These are phyloP conservation scores for Ophiocordyceps australis DNA, from an alignment of 2,329 filamentous ascomycete genomes.

Conservation along the genomic window DNA sequence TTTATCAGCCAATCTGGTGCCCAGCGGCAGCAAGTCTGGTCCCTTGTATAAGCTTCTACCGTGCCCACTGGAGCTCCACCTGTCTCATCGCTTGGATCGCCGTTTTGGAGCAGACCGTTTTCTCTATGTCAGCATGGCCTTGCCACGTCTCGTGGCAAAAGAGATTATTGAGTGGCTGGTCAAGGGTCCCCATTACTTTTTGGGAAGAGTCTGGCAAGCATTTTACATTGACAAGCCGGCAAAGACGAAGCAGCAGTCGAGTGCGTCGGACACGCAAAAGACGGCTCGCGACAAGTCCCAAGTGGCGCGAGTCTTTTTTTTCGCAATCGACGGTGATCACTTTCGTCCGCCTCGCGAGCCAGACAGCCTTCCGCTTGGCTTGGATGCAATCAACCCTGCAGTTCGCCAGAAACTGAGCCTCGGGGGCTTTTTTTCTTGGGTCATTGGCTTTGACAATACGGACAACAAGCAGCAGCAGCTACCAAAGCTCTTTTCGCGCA, in stretches of 20 bases:
- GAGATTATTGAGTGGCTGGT: conserved; percentile 13
- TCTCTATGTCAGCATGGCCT: conserved; percentile 33
- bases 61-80: conserved; percentile 26
- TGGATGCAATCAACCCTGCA: conserved; percentile 6
- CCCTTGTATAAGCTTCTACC: conserved; percentile 27
- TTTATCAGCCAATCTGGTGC: conserved; percentile 22
- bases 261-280: conserved; percentile 8
- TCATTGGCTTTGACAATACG: conserved; percentile 26
- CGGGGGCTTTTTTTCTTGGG: conserved; percentile 29
- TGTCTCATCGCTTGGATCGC: conserved; percentile 30
- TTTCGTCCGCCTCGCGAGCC: conserved; percentile 17
- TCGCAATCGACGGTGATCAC: conserved; percentile 30
- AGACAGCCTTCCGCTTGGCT: conserved; percentile 6
- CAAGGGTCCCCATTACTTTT: conserved; percentile 17
- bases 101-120: conserved; percentile 41
- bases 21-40: conserved; percentile 13
- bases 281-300: conserved; percentile 4
- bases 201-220: conserved; percentile 26
- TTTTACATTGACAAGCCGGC: conserved; percentile 25
- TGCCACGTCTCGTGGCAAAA: conserved; percentile 11
- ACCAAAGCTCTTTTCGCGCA: conserved; percentile 39
- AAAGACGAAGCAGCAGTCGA: conserved; percentile 17
- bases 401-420: conserved; percentile 16
- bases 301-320: conserved; percentile 31
- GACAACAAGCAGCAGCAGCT: conserved; percentile 23